Evolutionary conservation across 805 yeast genomes (phyloP).

Genomic region (Candida coquimbonensis): DNA sequence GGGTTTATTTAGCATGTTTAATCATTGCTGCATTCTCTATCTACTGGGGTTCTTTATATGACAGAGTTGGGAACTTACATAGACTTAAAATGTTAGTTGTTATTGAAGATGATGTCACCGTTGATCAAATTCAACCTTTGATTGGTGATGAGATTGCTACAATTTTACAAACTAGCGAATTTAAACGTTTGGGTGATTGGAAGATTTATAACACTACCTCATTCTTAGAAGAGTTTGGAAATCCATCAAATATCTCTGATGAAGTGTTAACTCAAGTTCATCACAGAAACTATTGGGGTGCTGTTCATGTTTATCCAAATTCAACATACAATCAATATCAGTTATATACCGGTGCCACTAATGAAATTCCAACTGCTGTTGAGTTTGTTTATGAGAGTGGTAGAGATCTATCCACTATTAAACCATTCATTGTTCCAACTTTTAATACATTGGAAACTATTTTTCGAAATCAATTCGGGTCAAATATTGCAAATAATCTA

Average conservation of each 20-base stretch:
- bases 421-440: constrained; percentile 37
- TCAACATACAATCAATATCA: constrained; percentile 31
- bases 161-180: constrained; percentile 38
- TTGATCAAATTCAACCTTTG: constrained; percentile 8
- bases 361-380: constrained; percentile 28
- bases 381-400: constrained; percentile 53
- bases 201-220: constrained; percentile 22
- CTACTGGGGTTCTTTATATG: constrained; percentile 33
- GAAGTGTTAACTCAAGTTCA: constrained; percentile 40
- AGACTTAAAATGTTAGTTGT: constrained; percentile 27
- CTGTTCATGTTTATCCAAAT: constrained; percentile 44
- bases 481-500: constrained; percentile 22
- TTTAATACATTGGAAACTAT: constrained; percentile 30
- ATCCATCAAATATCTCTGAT: constrained; percentile 21
- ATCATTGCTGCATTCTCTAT: constrained; percentile 30
- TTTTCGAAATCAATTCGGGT: constrained; percentile 19
- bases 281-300: constrained; percentile 57
- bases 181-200: constrained; percentile 46
- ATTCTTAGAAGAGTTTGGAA: constrained; percentile 12
- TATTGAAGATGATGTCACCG: constrained; percentile 25
- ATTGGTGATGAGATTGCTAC: constrained; percentile 28
- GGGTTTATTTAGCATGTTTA: constrained; percentile 27
- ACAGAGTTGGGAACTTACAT: constrained; percentile 18
- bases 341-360: constrained; percentile 22
- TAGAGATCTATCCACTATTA: constrained; percentile 49